Evolutionary conservation across 2,329 filamentous ascomycete species (phyloP).

Genomic region (Phaeosphaeria sp.): DNA sequence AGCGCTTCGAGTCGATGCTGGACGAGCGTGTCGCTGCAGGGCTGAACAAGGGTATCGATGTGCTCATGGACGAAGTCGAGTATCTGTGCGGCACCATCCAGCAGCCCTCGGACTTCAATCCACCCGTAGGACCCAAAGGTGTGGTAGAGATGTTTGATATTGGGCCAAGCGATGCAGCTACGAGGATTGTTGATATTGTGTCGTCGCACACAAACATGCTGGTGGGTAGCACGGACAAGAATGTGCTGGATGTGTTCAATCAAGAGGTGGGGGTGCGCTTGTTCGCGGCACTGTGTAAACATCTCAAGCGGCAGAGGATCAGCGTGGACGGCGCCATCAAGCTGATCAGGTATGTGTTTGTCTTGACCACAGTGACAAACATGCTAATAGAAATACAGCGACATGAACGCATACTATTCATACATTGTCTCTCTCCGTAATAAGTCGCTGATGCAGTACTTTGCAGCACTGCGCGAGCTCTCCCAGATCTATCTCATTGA

Average conservation of each 20-base stretch:
- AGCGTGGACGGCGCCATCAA: slow-evolving; percentile 88
- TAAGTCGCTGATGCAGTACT: slow-evolving; percentile 84
- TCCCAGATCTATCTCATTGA: slow-evolving; percentile 96
- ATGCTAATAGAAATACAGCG: slow-evolving; percentile 58
- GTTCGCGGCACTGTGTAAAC: slow-evolving; percentile 92
- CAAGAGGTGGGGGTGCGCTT: slow-evolving; percentile 93
- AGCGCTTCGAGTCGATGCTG: slow-evolving; percentile 97
- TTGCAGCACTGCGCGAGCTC: slow-evolving; percentile 87
- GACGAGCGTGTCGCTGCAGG: slow-evolving; percentile 96
- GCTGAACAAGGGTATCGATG: slow-evolving; percentile 96
- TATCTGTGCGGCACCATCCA: slow-evolving; percentile 92
- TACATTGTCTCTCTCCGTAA: slow-evolving; percentile 85
- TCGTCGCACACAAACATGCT: slow-evolving; percentile 91
- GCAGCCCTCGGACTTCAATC: slow-evolving; percentile 87
- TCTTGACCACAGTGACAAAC: background rate
- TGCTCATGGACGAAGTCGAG: slow-evolving; percentile 97
- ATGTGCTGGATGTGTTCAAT: slow-evolving; percentile 97
- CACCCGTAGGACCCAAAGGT: slow-evolving; percentile 53
- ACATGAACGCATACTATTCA: slow-evolving; percentile 92
- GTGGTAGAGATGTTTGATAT: slow-evolving; percentile 58
- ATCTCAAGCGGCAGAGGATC: slow-evolving; percentile 93
- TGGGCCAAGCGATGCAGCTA: slow-evolving; percentile 80
- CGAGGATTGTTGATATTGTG: slow-evolving; percentile 82
- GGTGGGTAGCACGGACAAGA: slow-evolving; percentile 93
- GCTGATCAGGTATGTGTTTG: slow-evolving; percentile 70